phyloP scores from a whole-genome alignment of 1,139 yeast species.

The Candida frijolesensis region DNA sequence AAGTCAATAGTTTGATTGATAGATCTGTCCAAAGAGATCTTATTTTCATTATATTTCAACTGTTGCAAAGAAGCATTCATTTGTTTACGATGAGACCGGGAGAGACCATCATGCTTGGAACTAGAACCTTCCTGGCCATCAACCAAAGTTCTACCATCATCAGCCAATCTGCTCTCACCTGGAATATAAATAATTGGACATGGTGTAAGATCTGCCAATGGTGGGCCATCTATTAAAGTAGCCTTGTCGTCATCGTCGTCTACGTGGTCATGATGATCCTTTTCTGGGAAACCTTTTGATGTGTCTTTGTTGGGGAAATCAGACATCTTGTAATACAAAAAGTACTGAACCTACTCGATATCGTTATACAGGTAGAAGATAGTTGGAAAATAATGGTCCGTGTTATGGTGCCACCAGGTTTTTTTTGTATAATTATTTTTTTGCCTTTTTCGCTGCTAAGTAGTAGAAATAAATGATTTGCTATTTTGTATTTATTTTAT shows the following conservation, averaged over 20 bases:
- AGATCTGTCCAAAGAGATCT: constrained; percentile 61
- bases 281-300: not conserved
- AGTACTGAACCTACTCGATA: not conserved
- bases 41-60: constrained; percentile 68
- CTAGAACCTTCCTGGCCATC: constrained; percentile 25
- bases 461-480: not conserved
- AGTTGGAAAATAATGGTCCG: not conserved
- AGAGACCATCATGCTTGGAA: constrained; percentile 4
- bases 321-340: constrained; percentile 5
- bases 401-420: constrained; percentile 6
- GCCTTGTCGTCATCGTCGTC: constrained; percentile 19
- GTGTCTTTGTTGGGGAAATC: constrained; percentile 9
- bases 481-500: not conserved
- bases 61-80: constrained; percentile 60
- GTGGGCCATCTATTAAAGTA: constrained; percentile 18
- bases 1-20: constrained; percentile 59
- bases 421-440: not conserved
- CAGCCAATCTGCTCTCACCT: constrained; percentile 28
- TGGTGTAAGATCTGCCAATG: constrained; percentile 18
- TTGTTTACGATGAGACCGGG: constrained; percentile 11
- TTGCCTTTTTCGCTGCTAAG: not conserved
- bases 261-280: not conserved
- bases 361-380: not conserved
- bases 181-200: constrained; percentile 36
- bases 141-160: constrained; percentile 30